Evolutionary conservation across 2,329 filamentous ascomycete species (phyloP), one percentile per base, ranked within the genome.

Genomic region (Cercospora beticola): DNA sequence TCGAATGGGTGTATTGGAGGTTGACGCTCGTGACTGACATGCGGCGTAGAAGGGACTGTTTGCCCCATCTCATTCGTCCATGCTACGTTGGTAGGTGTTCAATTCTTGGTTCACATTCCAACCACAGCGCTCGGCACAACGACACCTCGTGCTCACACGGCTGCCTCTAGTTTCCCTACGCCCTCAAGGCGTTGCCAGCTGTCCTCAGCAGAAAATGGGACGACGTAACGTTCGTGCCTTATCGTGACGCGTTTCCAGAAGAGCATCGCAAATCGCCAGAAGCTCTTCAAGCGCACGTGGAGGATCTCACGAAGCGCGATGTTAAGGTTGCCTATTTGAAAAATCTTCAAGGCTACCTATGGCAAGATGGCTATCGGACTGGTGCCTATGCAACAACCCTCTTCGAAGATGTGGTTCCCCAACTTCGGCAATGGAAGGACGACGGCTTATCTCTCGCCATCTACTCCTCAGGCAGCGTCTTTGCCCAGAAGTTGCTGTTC

Each of bases 51-150:
- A 85, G 91, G 92, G 71, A 94, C 92, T 61, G 89, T 94, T 71
- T 93, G 91, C 79, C 90, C 90, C 74, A 93, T 94, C 78, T 92
- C 90, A 74, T 94, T 94, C 81, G 92, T 94, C 81, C 92, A 92
- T 82, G 90, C 93, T 79, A 88, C 92, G 72, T 83, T 94, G 82
- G 92, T 94, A 88, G 87, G 90, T 77, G 65, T 21, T 59, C 3
- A 2, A 9, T 36, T 31, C n/a, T 59, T 18, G 28, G 10, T 33
- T 23, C 56, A 12, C 56, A 16, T 36, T 36, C 28, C 52, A 66
- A 68, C 70, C 66, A 61, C 69, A 61, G 43, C 62, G 62, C 58
- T 62, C 54, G 59, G 49, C 49, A 14, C 57, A n/a, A 56, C 18
- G 56, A 36, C 40, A 61, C 30, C 36, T 31, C 57, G 18, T 30